Conservation (phyloP, 345 rosid species). For the Citropsis articulata region DNA sequence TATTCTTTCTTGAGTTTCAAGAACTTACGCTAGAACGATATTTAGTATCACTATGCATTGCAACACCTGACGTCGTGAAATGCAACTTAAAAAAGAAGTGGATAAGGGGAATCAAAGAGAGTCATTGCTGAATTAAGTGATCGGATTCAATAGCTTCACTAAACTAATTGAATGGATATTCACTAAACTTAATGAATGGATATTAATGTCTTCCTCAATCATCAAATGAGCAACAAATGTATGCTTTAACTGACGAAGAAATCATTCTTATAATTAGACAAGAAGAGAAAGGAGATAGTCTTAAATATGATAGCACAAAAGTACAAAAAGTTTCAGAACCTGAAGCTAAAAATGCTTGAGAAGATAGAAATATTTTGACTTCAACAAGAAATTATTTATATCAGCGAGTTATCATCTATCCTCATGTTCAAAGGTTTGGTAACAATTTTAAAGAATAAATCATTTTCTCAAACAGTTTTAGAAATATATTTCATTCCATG, state of each 20-base stretch:
- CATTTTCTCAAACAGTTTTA: too few relatives aligned
- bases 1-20: too few relatives aligned
- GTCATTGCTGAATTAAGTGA: not conserved
- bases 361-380: too few relatives aligned
- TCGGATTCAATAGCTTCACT: not conserved
- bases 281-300: not conserved
- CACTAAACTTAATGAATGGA: not conserved
- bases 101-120: not conserved
- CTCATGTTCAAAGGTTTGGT: not conserved
- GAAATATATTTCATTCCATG: too few relatives aligned
- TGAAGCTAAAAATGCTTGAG: not conserved
- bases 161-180: not conserved
- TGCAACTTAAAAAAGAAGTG: not conserved
- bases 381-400: not conserved
- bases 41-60: too few relatives aligned
- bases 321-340: not conserved
- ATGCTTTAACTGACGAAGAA: not conserved
- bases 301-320: not conserved
- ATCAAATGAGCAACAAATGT: not conserved
- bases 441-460: too few relatives aligned
- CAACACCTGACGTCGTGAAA: too few relatives aligned
- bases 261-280: not conserved
- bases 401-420: not conserved
- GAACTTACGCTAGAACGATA: too few relatives aligned
- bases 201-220: not conserved